Conservation (phyloP, 208 protist genomes). For the Leishmania aethiopica region DNA sequence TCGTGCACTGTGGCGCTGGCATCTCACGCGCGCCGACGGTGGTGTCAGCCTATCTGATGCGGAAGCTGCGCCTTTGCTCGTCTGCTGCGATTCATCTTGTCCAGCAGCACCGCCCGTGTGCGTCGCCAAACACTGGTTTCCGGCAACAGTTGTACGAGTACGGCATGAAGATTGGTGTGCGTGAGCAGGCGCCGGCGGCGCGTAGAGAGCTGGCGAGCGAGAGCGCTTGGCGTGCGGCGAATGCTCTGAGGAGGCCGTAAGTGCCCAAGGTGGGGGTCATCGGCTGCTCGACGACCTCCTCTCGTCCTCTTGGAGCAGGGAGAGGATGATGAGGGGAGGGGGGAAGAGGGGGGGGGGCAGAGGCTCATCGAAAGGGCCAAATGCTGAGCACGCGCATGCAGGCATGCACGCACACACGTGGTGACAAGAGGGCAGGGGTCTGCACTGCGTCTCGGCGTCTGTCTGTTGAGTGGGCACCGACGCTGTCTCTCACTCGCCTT, state of each 20-base stretch:
- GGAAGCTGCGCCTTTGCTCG: slow-evolving; percentile 61
- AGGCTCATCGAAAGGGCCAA: background rate
- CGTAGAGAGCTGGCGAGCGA: background rate
- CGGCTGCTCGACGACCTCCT: background rate
- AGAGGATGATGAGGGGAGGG: background rate
- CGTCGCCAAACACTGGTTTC: slow-evolving; percentile 77
- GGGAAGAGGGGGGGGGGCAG: background rate
- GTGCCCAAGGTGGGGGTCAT: background rate
- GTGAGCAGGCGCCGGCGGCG: slow-evolving; percentile 3
- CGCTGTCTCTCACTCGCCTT: background rate
- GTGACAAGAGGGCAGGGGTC: background rate
- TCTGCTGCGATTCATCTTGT: slow-evolving; percentile 56
- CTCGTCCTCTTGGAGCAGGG: background rate
- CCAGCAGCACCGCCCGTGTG: slow-evolving; percentile 43
- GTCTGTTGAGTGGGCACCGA: background rate
- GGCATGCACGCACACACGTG: background rate
- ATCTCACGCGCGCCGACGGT: slow-evolving; percentile 84
- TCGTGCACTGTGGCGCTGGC: slow-evolving; percentile 86
- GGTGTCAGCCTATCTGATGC: slow-evolving; percentile 76
- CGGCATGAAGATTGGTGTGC: slow-evolving; percentile 27
- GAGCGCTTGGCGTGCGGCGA: background rate
- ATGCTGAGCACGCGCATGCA: background rate
- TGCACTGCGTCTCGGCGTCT: background rate
- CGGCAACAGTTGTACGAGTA: slow-evolving; percentile 54
- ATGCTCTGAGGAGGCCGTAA: background rate